Base-by-base conservation (phyloP, 352 stramenopile genomes). In the Elongisporangium senticosum region DNA sequence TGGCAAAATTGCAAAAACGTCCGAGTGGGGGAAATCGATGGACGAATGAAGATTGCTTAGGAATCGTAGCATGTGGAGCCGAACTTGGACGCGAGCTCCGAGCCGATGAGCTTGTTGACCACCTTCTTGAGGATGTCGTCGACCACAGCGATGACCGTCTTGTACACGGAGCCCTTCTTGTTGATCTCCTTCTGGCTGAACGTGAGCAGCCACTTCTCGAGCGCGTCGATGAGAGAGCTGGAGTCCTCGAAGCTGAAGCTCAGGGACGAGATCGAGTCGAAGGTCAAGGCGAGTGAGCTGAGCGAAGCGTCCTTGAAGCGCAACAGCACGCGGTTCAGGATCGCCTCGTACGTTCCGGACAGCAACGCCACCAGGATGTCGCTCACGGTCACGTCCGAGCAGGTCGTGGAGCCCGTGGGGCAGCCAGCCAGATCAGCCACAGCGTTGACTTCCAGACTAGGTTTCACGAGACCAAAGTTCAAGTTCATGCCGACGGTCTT, bases 111-210 rank as follows among this genome's bases (percentile, higher is more conserved):
- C 39, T 76, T 68, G 72, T 87, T 87, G 49, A 83, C 51, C 7
- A 83, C 59, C 48, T 73, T 80, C 40, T 75, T 75, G 58, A 66
- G 39, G 28, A 83, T 50, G 61, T 69, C 72, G 53, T 79, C 58
- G 43, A 67, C 56, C 33, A 79, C 57, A 1, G 61, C 37, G 49
- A 76, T 75, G 54, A 77, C 67, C 15, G 60, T 66, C 13, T 69
- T 82, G 72, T 85, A 85, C 24, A 75, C 59, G 59, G 74, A 63
- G 56, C 71, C 72, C 75, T 86, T 87, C 71, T 86, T 84, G 75
- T 88, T 88, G 54, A 86, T 49, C 57, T 75, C 60, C 11, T 71
- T 61, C 15, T 71, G 69, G 22, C 66, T 82, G 63, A 87, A 87
- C 53, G 67, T 53, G 17, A 83, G 59, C 50, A 87, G 66, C 47